Conservation (phyloP, 1,284 basidiomycete species). For the Dichomitus squalens region DNA sequence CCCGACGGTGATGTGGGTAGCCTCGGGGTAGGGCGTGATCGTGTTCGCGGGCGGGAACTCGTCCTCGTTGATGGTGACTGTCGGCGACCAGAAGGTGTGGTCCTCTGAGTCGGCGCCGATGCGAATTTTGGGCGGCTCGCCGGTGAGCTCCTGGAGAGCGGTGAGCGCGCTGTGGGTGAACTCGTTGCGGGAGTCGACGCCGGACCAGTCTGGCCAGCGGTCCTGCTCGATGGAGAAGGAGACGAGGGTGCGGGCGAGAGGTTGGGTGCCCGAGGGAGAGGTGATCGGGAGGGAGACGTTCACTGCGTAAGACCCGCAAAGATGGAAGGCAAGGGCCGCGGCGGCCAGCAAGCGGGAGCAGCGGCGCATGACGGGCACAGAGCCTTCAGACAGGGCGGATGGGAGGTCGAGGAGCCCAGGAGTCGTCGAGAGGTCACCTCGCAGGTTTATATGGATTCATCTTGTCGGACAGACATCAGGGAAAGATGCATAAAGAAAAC, state of each 20-base stretch:
- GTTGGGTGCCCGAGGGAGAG: slow-evolving; percentile 21
- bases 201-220: slow-evolving; percentile 64
- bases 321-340: not conserved
- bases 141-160: slow-evolving; percentile 53
- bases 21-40: slow-evolving; percentile 63
- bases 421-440: too few relatives aligned
- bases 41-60: slow-evolving; percentile 48
- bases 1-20: slow-evolving; percentile 54
- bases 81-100: slow-evolving; percentile 38
- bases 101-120: slow-evolving; percentile 68
- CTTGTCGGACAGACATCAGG: too few relatives aligned
- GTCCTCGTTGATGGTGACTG: slow-evolving; percentile 39
- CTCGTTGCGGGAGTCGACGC: slow-evolving; percentile 47
- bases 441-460: not conserved
- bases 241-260: slow-evolving; percentile 40
- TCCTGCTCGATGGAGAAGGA: slow-evolving; percentile 70
- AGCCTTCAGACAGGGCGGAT: not conserved
- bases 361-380: not conserved
- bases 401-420: not conserved
- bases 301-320: slow-evolving; percentile 7
- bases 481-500: too few relatives aligned
- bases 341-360: not conserved
- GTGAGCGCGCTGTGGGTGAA: slow-evolving; percentile 60
- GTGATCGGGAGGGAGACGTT: slow-evolving; percentile 24
- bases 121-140: slow-evolving; percentile 54